phyloP scores from a whole-genome alignment of 2,329 filamentous ascomycete genomes.

The Zymoseptoria ardabiliae region DNA sequence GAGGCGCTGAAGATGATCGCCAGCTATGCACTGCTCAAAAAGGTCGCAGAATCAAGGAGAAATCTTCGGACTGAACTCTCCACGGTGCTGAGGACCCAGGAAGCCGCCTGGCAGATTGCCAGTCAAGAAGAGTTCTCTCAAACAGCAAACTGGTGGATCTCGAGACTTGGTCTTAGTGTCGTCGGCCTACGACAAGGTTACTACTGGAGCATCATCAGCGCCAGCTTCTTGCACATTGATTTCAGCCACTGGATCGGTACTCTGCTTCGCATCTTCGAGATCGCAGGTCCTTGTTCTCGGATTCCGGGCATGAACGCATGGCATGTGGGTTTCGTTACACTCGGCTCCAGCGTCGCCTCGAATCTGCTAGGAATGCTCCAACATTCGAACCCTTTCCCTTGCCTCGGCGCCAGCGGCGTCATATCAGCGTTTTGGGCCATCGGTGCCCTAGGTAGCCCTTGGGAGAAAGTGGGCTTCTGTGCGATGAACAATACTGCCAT shows the following conservation, averaged over 20 bases:
- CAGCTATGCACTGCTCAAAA: no score
- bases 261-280: constrained; percentile 2
- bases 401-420: constrained; percentile 3
- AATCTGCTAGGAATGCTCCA: neutral
- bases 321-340: constrained; percentile 5
- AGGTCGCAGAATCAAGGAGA: neutral
- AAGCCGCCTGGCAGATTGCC: neutral
- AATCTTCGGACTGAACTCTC: neutral
- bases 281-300: constrained; percentile 1
- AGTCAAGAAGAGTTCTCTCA: neutral
- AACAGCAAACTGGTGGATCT: neutral
- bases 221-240: constrained; percentile 9
- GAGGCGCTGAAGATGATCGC: neutral
- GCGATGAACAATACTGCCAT: neutral
- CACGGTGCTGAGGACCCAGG: neutral
- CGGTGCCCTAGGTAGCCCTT: neutral
- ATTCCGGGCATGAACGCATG: constrained; percentile 7
- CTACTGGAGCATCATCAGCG: constrained; percentile 9
- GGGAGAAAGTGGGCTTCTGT: neutral
- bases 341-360: constrained; percentile 3
- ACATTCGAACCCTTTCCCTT: neutral
- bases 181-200: neutral
- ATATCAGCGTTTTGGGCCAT: neutral
- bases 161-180: neutral
- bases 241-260: constrained; percentile 2